These are phyloP conservation scores for Ophiostoma tasmaniense DNA, from an alignment of 2,329 filamentous ascomycete species.

Conservation along the genomic window DNA sequence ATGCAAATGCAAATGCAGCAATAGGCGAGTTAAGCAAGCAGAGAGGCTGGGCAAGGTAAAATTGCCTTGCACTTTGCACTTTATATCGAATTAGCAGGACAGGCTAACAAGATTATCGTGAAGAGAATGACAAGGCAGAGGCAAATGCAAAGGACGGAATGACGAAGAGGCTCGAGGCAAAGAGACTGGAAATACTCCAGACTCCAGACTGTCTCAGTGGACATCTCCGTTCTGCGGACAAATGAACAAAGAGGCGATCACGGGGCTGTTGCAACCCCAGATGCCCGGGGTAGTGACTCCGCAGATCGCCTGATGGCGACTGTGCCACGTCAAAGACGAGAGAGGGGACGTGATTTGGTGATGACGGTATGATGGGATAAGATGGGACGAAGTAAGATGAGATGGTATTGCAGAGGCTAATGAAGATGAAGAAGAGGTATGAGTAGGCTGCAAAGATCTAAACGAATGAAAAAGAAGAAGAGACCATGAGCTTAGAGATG, in stretches of 20 bases:
- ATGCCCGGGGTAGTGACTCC: neutral
- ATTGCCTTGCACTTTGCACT: neutral
- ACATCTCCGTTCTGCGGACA: neutral
- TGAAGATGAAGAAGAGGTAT: too few species aligned
- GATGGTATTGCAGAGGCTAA: neutral
- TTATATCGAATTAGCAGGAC: too few species aligned
- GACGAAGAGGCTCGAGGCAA: neutral
- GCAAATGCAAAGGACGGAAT: neutral
- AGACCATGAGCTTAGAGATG: neutral
- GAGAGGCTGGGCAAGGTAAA: neutral
- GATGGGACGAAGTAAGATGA: neutral
- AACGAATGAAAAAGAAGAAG: too few species aligned
- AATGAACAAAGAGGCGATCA: neutral
- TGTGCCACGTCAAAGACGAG: neutral
- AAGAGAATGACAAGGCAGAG: neutral
- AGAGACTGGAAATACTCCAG: neutral
- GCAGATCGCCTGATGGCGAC: neutral
- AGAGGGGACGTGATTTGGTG: neutral
- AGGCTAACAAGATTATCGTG: neutral
- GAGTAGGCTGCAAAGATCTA: too few species aligned
- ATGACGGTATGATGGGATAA: too few species aligned
- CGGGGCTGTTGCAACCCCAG: neutral
- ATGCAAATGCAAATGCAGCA: neutral
- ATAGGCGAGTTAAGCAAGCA: neutral
- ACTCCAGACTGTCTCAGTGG: neutral